phyloP scores from a whole-genome alignment of 164 flowering plant species.

The Warburgia ugandensis region DNA sequence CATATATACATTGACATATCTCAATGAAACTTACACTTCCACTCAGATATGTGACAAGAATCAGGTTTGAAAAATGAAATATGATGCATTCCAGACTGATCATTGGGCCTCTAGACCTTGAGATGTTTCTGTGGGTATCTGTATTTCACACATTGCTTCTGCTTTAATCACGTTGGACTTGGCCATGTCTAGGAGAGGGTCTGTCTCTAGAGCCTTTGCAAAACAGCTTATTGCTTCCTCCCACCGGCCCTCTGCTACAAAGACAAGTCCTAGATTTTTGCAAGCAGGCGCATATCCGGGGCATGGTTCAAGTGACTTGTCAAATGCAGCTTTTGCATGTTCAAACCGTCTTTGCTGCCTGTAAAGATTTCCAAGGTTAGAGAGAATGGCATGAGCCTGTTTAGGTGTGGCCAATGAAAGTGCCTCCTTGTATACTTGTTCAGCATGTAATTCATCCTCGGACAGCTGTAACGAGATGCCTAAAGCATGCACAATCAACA shows the following conservation, averaged over 20 bases:
- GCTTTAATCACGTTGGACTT: constrained; percentile 77
- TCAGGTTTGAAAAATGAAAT: too few species aligned
- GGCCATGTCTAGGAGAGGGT: constrained; percentile 83
- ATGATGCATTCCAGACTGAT: too few species aligned
- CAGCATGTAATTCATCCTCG: constrained; percentile 62
- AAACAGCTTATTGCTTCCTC: constrained; percentile 83
- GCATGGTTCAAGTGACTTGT: constrained; percentile 62
- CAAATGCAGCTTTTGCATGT: constrained; percentile 71
- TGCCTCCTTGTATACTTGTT: constrained; percentile 65
- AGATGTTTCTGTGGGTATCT: constrained; percentile 13
- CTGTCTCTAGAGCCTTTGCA: constrained; percentile 58
- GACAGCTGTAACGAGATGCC: constrained; percentile 79
- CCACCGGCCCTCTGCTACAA: constrained; percentile 74
- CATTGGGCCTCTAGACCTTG: neutral
- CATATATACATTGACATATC: too few species aligned
- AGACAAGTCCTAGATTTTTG: constrained; percentile 92
- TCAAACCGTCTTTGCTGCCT: constrained; percentile 57
- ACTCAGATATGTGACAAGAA: too few species aligned
- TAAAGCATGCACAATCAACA: constrained; percentile 7
- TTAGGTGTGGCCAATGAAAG: constrained; percentile 47
- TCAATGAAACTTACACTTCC: too few species aligned
- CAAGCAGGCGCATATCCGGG: constrained; percentile 97
- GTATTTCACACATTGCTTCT: constrained; percentile 35
- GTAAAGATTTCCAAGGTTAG: constrained; percentile 83
- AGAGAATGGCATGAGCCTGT: constrained; percentile 63